phyloP scores from a whole-genome alignment of 2,329 filamentous ascomycete species.

The Gliomastix tumulicola region DNA sequence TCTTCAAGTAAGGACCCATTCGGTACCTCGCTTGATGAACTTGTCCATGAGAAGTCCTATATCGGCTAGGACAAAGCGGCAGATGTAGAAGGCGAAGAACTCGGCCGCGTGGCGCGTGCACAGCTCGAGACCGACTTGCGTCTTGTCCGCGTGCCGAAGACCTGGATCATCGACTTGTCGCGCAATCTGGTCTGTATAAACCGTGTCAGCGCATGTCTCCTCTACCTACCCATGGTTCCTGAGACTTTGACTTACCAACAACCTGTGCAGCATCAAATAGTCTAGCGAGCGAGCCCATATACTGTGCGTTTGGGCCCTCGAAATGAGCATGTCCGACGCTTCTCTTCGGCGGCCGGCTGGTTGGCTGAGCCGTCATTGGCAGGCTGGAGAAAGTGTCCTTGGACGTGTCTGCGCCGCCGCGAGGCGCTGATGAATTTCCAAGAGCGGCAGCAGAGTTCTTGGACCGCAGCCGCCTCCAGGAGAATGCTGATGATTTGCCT shows the following conservation, averaged over 20 bases:
- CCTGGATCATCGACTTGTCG: conserved; percentile 94
- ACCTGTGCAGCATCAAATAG: conserved; percentile 91
- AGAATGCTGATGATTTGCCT: conserved; percentile 70
- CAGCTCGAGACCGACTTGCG: conserved; percentile 90
- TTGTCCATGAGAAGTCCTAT: conserved; percentile 84
- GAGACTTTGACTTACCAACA: conserved; percentile 80
- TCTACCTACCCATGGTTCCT: too few species aligned
- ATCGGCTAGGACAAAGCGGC: conserved; percentile 87
- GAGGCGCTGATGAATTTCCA: conserved; percentile 35
- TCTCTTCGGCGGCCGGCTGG: conserved; percentile 62
- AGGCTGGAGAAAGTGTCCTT: conserved; percentile 55
- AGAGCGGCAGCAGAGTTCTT: conserved; percentile 74
- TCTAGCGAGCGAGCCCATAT: conserved; percentile 84
- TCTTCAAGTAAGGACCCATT: conserved; percentile 66
- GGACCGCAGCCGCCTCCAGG: conserved; percentile 82
- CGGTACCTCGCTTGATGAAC: conserved; percentile 90
- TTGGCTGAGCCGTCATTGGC: conserved; percentile 65
- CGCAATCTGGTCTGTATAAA: conserved; percentile 74
- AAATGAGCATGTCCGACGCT: conserved; percentile 65
- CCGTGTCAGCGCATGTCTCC: too few species aligned
- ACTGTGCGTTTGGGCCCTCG: conserved; percentile 76
- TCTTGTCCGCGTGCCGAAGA: conserved; percentile 83
- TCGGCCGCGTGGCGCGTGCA: conserved; percentile 90
- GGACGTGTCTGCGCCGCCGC: conserved; percentile 10
- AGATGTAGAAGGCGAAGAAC: conserved; percentile 96